Conservation (phyloP, 1,139 yeast genomes). For the Arxiozyma bovina region DNA sequence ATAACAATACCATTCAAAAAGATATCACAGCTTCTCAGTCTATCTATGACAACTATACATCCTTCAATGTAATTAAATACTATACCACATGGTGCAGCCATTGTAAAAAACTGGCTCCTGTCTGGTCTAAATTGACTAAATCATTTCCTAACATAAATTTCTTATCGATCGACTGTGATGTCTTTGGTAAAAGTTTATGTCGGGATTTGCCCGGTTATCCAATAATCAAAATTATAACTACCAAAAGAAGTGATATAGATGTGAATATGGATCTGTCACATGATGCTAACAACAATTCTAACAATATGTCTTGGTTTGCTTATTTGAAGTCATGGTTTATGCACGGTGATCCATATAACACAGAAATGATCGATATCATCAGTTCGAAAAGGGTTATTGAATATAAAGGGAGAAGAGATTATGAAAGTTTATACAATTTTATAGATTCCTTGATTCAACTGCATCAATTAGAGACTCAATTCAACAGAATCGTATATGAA, state of each 20-base stretch:
- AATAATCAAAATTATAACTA: conserved; percentile 22
- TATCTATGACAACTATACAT: conserved; percentile 7
- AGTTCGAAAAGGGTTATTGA: conserved; percentile 15
- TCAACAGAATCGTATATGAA: background rate
- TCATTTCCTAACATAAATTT: conserved; percentile 15
- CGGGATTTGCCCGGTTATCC: conserved; percentile 29
- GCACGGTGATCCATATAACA: background rate
- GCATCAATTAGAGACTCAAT: conserved; percentile 4
- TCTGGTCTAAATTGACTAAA: conserved; percentile 27
- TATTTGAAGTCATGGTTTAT: background rate
- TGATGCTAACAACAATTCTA: background rate
- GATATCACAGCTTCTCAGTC: background rate
- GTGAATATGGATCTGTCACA: background rate
- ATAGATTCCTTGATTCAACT: conserved; percentile 14
- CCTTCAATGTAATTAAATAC: conserved; percentile 37
- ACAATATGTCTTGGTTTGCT: background rate
- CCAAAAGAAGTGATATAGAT: background rate
- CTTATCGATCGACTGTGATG: conserved; percentile 29
- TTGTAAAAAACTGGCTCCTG: conserved; percentile 62
- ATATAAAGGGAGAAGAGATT: conserved; percentile 23
- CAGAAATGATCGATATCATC: background rate
- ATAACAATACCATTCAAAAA: too few species aligned
- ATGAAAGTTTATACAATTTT: conserved; percentile 16
- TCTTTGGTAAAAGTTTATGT: conserved; percentile 26
- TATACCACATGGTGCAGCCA: conserved; percentile 63